Base-by-base conservation (phyloP, 208 protist species). In the Trypanosoma vivax region DNA sequence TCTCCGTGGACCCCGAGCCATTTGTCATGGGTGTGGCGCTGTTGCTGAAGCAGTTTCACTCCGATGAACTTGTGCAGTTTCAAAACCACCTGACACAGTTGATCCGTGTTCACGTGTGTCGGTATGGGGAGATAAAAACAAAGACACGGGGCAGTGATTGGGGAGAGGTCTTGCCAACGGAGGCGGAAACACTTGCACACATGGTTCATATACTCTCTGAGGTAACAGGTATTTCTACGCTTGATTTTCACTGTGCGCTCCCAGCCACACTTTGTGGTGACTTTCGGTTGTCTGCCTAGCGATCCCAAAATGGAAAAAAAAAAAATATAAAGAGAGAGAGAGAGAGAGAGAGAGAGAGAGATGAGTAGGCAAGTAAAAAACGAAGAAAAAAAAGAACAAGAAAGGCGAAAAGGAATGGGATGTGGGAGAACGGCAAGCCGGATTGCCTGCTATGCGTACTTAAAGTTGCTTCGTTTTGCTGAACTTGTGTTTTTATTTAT, bases 31-130 rank as follows among this genome's bases (percentile, higher is more conserved):
- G 95, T 24, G 55, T 96, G 6, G 80, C 92, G 4, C 86, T 89
- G 2, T 24, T 98, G 16, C 66, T 98, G 3, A 93, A 91, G 54
- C 96, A 98, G 58, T 96, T 97, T 40, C 94, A 97, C 40, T 76
- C 79, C 4, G 60, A 80, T 28, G 67, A 92, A 30, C 84, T 65
- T 0, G 58, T 88, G 33, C 58, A 83, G 19, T 83, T 97, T 27
- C 33, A 97, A 25, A 70, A 72, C 34, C 88, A 94, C 34, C 29
- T 97, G 5, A 82, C 80, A 28, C 96, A 97, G 63, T 70, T 88
- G 11, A 50, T 77, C 9, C 61, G 73, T 29, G 70, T 87, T 30
- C 65, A 78, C 54, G 34, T 75, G 6, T 34, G 34, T 16, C 40
- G 25, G 4, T 65, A 62, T 38, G 53, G 34, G n/a, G 9, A 51